Percentiles rank a stretch among this genome's conserved stretches.
These are phyloP conservation scores for Tranzscheliella williamsii DNA, from an alignment of 1,284 basidiomycete species.

Conservation along the genomic window DNA sequence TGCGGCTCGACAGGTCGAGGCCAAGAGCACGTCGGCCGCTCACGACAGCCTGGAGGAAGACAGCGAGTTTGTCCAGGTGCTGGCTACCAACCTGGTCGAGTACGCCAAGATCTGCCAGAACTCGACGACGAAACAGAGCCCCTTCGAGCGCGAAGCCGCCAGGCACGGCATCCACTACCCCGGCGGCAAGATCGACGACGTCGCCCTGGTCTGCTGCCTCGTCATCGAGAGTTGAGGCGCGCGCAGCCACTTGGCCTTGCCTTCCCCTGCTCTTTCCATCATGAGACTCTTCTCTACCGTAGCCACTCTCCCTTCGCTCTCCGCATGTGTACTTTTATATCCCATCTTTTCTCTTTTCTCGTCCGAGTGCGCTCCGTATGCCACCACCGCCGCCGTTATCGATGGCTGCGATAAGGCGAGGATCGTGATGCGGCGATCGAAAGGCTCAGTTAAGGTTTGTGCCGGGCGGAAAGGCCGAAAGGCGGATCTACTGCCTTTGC, in stretches of 20 bases:
- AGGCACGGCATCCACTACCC: constrained; percentile 60
- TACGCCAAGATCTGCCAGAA: constrained; percentile 43
- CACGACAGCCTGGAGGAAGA: constrained; percentile 43
- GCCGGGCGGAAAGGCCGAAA: too few relatives aligned
- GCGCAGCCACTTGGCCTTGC: not conserved
- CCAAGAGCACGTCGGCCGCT: not conserved
- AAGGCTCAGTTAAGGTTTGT: too few relatives aligned
- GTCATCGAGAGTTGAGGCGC: constrained; percentile 60
- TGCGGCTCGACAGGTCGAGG: constrained; percentile 6
- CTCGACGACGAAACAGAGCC: constrained; percentile 72
- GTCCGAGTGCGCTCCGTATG: too few relatives aligned
- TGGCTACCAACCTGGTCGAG: constrained; percentile 48
- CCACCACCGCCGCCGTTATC: too few relatives aligned
- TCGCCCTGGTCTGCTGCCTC: constrained; percentile 65
- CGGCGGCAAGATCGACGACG: constrained; percentile 63
- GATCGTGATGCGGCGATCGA: too few relatives aligned
- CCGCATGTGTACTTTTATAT: not conserved
- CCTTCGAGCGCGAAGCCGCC: constrained; percentile 54
- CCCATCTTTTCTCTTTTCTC: too few relatives aligned
- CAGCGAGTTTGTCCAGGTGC: constrained; percentile 45
- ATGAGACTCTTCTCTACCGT: too few relatives aligned
- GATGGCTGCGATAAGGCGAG: too few relatives aligned
- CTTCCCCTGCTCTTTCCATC: too few relatives aligned
- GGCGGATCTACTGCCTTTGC: too few relatives aligned
- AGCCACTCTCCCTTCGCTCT: not conserved